Evolutionary conservation across 345 rosid genomes (phyloP).

Genomic region (Odontarrhena argentea): DNA sequence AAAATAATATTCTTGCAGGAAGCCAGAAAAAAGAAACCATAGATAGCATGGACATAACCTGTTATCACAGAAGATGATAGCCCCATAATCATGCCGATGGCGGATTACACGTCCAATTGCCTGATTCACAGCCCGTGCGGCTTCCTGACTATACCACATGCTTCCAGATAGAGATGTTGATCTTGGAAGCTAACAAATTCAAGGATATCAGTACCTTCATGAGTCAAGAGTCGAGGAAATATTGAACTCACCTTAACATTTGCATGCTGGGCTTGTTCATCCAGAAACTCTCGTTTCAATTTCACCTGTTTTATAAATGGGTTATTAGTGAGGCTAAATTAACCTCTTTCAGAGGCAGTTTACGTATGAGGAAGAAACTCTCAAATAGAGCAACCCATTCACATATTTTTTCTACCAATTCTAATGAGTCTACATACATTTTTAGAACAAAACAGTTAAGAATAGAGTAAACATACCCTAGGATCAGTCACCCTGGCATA

Average conservation of each 20-base stretch:
- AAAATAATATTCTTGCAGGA: slow-evolving; percentile 21
- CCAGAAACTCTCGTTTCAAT: slow-evolving; percentile 88
- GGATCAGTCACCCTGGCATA: slow-evolving; percentile 80
- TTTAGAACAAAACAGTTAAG: slow-evolving; percentile 15
- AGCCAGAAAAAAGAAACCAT: slow-evolving; percentile 1
- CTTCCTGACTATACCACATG: slow-evolving; percentile 92
- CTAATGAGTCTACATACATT: slow-evolving; percentile 16
- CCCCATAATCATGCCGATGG: slow-evolving; percentile 92
- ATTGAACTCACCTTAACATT: slow-evolving; percentile 50
- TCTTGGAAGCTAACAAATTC: slow-evolving; percentile 39
- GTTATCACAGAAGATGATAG: slow-evolving; percentile 88
- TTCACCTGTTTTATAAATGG: slow-evolving; percentile 59
- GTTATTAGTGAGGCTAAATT: slow-evolving; percentile 11
- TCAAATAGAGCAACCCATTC: slow-evolving; percentile 9
- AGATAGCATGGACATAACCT: slow-evolving; percentile 51
- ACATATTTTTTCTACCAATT: slow-evolving; percentile 17
- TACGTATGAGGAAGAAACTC: slow-evolving; percentile 22
- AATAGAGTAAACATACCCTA: slow-evolving; percentile 60
- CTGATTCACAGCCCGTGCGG: slow-evolving; percentile 93
- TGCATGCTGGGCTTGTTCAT: slow-evolving; percentile 51
- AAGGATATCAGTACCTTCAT: slow-evolving; percentile 28
- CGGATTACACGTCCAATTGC: slow-evolving; percentile 98
- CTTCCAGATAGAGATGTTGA: slow-evolving; percentile 64
- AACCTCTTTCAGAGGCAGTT: slow-evolving; percentile 13
- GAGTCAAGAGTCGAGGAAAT: slow-evolving; percentile 23